A percentile compares a stretch with the other conserved stretches of the same genome.
phyloP scores from a whole-genome alignment of 1,284 basidiomycete species.

The Ustilago esculenta region DNA sequence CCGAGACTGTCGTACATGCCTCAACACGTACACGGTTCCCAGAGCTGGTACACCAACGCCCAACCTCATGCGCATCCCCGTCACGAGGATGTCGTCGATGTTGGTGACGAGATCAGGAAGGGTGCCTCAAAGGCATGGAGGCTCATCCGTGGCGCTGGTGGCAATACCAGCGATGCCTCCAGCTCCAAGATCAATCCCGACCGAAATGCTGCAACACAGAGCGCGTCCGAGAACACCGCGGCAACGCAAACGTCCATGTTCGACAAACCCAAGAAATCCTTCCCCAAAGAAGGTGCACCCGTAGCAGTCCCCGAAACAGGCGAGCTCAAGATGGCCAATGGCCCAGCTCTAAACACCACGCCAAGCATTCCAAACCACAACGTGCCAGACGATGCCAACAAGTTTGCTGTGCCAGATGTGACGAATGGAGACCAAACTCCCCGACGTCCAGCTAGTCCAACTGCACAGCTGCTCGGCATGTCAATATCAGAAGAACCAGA shows the following conservation, averaged over 20 bases:
- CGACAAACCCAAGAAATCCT: conserved; percentile 33
- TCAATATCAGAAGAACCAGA: conserved; percentile 31
- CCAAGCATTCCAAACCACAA: conserved; percentile 8
- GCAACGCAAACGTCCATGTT: conserved; percentile 6
- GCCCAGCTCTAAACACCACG: not conserved
- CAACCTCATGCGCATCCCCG: conserved; percentile 9
- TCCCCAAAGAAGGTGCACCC: conserved; percentile 45
- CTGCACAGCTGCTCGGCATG: conserved; percentile 16
- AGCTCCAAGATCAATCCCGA: conserved; percentile 2
- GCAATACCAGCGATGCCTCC: conserved; percentile 12
- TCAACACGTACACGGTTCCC: conserved; percentile 45
- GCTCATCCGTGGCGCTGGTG: conserved; percentile 38
- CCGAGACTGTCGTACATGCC: conserved; percentile 20
- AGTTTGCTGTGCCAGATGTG: not conserved
- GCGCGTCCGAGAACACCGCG: not conserved
- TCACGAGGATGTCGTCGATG: conserved; percentile 50
- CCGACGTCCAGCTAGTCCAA: conserved; percentile 23
- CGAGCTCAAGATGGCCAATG: conserved; percentile 39
- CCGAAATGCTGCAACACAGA: not conserved
- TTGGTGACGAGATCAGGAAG: conserved; percentile 56
- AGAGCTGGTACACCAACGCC: conserved; percentile 27
- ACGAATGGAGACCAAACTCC: conserved; percentile 29
- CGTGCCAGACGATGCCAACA: conserved; percentile 21
- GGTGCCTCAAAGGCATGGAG: conserved; percentile 53
- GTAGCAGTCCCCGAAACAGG: conserved; percentile 36